Conservation (phyloP, 2,329 filamentous ascomycete species). For the Penicillium sp. region DNA sequence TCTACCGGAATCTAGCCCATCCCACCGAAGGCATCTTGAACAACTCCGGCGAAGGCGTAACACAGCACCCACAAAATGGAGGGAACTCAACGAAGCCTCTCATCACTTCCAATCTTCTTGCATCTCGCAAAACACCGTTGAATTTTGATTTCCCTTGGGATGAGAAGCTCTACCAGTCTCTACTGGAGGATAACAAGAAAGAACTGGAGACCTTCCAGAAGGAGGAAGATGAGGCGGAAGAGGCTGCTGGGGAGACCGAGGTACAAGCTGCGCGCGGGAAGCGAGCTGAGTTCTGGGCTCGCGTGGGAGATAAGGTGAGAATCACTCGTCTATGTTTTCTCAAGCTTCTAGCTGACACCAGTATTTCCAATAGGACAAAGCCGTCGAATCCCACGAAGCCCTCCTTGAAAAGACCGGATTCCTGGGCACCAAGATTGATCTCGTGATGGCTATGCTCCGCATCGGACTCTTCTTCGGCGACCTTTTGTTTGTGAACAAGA, state of each 20-base stretch:
- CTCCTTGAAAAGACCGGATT: constrained; percentile 97
- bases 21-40: constrained; percentile 76
- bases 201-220: constrained; percentile 76
- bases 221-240: constrained; percentile 88
- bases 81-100: constrained; percentile 46
- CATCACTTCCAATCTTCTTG: constrained; percentile 72
- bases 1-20: constrained; percentile 66
- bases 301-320: constrained; percentile 88
- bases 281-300: constrained; percentile 92
- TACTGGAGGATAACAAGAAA: constrained; percentile 74
- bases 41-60: constrained; percentile 63
- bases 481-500: constrained; percentile 87
- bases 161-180: constrained; percentile 75
- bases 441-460: constrained; percentile 93
- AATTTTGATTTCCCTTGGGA: constrained; percentile 82
- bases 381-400: constrained; percentile 86
- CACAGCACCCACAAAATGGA: constrained; percentile 45
- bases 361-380: constrained; percentile 69
- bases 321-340: constrained; percentile 11
- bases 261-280: constrained; percentile 90
- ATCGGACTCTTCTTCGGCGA: constrained; percentile 96
- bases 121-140: constrained; percentile 64
- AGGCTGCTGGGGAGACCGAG: constrained; percentile 95
- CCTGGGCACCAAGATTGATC: constrained; percentile 93
- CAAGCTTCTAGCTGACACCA: constrained; percentile 9